Base-by-base conservation (phyloP, 176 grass and related monocot species). In the Musa beccarii region DNA sequence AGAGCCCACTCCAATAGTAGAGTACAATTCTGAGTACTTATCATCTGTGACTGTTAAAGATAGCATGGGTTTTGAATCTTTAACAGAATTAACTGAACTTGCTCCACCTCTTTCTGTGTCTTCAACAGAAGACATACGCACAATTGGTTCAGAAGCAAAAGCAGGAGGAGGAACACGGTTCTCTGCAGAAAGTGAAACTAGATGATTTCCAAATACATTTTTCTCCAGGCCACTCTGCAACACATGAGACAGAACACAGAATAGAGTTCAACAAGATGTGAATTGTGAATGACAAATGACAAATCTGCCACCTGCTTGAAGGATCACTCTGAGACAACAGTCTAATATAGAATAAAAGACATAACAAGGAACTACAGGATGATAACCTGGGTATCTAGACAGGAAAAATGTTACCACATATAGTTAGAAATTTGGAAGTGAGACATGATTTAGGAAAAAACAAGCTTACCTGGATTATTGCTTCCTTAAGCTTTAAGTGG, bases 121-220 rank as follows among this genome's bases (percentile, higher is more conserved):
- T 83, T 79, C 84, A 78, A 74, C 75, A 80, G 25, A 70, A 11
- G 88, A 82, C 76, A 89, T 64, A 17, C 53, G 84, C 69, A 83
- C 83, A 76, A 94, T 86, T 74, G 95, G 88, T 59, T 92, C 90
- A 75, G 95, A 99, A 71, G 95, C 76, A 87, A 92, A 99, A 75
- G 90, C 90, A 76, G 85, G 86, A 59, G 95, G 87, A 49, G 87
- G 84, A 72, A 26, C 24, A 68, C 20, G 52, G 19, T 59, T 77
- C 66, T 99, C 95, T 53, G 85, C 88, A 85, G 84, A 56, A 64
- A 85, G 72, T 78, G 93, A 79, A 68, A 99, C 85, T 51, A 88
- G 65, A 75, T 99, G 90, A 85, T 91, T 94, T 82, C 95, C 95
- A 89, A 92, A 94, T 79, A 99, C 86, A 82, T 92, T 99, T 84